Evolutionary conservation across 1,139 yeast genomes (phyloP).

Genomic region (Magnusiomyces sp.): DNA sequence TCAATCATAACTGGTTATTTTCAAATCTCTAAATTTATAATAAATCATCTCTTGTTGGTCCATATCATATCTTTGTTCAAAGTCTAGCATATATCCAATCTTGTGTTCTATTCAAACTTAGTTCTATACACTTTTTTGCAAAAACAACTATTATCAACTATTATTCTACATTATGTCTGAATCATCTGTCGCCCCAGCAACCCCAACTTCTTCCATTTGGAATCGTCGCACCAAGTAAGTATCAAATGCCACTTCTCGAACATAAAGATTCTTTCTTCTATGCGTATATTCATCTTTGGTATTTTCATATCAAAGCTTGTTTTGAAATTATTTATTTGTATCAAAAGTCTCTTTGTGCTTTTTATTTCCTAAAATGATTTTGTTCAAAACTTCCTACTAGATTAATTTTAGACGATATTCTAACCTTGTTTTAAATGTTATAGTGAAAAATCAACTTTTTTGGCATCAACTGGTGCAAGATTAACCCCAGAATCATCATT

Average conservation of each 20-base stretch:
- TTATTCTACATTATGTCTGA: background rate
- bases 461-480: slow-evolving; percentile 21
- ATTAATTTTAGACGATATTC: background rate
- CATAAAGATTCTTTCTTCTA: too few species aligned
- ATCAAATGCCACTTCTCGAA: too few species aligned
- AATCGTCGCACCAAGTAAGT: background rate
- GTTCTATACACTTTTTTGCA: too few species aligned
- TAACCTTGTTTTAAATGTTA: background rate
- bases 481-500: background rate
- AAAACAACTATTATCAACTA: background rate
- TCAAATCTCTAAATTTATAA: background rate
- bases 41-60: background rate
- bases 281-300: too few species aligned
- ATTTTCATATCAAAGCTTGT: too few species aligned
- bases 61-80: background rate
- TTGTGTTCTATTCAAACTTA: background rate
- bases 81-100: background rate
- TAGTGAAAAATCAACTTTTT: slow-evolving; percentile 22
- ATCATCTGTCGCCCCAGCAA: background rate
- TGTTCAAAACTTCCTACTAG: too few species aligned
- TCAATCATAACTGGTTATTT: background rate
- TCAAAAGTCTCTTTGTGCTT: too few species aligned
- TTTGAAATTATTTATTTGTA: too few species aligned
- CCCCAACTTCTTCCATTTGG: background rate
- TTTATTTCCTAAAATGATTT: background rate